Conservation (phyloP, 163 green algal genomes). For the Scenedesmus sp. region DNA sequence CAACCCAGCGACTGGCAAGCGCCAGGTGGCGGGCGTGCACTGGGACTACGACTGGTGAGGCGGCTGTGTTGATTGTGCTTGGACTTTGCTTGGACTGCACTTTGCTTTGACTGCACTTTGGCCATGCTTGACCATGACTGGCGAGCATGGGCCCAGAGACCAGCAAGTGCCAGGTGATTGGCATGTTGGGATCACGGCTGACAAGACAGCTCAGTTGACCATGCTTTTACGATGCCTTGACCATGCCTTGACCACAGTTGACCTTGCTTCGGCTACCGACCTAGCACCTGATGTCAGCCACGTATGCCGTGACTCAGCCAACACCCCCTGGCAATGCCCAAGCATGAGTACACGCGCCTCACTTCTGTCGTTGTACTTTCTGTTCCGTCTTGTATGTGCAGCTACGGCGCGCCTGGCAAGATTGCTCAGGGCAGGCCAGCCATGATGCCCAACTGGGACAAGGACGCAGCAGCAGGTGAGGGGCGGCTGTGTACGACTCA, state of each 20-base stretch:
- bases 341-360: too few relatives aligned
- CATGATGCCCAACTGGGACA: conserved; percentile 79
- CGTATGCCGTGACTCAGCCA: too few relatives aligned
- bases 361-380: too few relatives aligned
- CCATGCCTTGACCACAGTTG: too few relatives aligned
- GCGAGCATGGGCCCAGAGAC: conserved; percentile 40
- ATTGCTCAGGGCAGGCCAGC: conserved; percentile 58
- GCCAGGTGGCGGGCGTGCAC: conserved; percentile 72
- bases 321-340: too few relatives aligned
- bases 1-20: conserved; percentile 66
- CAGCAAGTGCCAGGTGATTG: conserved; percentile 67
- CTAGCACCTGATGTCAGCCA: too few relatives aligned
- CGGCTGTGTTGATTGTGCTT: neutral
- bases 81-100: too few relatives aligned
- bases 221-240: too few relatives aligned
- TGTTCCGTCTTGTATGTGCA: neutral
- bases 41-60: conserved; percentile 56
- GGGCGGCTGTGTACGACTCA: neutral
- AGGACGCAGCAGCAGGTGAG: conserved; percentile 71
- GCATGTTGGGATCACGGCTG: conserved; percentile 64
- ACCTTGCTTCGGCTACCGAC: too few relatives aligned
- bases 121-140: too few relatives aligned
- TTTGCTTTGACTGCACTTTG: too few relatives aligned
- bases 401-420: conserved; percentile 63
- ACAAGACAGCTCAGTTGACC: neutral